Conservation (phyloP, 1,284 basidiomycete genomes). For the Fistulinella cinereoalba region DNA sequence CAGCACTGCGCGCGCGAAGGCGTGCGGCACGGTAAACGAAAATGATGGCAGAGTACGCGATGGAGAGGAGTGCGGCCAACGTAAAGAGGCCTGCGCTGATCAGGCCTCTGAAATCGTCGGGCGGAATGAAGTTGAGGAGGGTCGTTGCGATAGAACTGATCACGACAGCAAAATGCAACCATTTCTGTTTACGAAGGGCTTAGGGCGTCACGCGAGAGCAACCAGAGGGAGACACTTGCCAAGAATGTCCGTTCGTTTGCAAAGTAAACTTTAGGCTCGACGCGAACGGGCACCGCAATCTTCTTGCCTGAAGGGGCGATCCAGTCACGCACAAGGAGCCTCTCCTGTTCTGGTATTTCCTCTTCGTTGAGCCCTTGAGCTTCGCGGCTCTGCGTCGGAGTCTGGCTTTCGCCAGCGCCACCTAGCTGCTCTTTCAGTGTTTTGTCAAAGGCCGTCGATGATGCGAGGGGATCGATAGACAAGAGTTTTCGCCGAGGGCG, state of each 20-base stretch:
- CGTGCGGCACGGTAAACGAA: constrained; percentile 84
- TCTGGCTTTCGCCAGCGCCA: constrained; percentile 36
- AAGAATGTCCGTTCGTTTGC: constrained; percentile 93
- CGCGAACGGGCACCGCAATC: constrained; percentile 88
- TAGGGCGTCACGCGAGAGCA: constrained; percentile 9
- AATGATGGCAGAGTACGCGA: constrained; percentile 85
- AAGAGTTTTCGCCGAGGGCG: constrained; percentile 44
- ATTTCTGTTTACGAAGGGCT: constrained; percentile 58
- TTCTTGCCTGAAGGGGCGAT: constrained; percentile 83
- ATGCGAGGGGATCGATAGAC: constrained; percentile 82
- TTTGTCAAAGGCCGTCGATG: constrained; percentile 78
- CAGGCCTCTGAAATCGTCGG: constrained; percentile 75
- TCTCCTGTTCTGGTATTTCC: constrained; percentile 45
- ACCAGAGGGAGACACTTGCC: constrained; percentile 43
- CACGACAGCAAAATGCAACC: constrained; percentile 90
- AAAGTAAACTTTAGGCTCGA: constrained; percentile 98
- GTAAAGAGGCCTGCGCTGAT: constrained; percentile 89
- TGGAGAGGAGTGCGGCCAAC: constrained; percentile 81
- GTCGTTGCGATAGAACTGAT: constrained; percentile 88
- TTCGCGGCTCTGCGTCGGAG: constrained; percentile 39
- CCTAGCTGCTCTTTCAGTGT: constrained; percentile 64
- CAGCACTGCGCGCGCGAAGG: constrained; percentile 72
- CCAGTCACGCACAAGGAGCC: constrained; percentile 72
- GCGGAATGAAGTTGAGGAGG: constrained; percentile 83
- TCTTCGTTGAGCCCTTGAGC: constrained; percentile 42